These are phyloP conservation scores for Penicillium canariense DNA, from an alignment of 495 filamentous ascomycete genomes.

Conservation along the genomic window DNA sequence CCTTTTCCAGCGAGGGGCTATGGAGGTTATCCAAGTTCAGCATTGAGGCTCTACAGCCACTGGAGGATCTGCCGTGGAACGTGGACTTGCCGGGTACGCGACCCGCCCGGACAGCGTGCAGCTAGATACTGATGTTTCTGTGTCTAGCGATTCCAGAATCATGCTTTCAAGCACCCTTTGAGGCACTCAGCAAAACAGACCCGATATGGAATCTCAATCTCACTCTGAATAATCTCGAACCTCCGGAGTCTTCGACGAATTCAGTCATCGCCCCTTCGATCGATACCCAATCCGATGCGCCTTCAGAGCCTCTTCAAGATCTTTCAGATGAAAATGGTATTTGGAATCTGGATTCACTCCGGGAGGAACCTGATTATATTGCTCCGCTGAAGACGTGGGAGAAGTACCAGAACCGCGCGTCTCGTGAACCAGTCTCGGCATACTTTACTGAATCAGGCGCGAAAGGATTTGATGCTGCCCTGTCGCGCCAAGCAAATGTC, in stretches of 20 bases:
- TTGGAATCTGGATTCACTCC: slow-evolving; percentile 47
- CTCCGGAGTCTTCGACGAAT: slow-evolving; percentile 16
- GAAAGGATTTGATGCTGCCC: slow-evolving; percentile 65
- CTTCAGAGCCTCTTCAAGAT: slow-evolving; percentile 11
- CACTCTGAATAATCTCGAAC: slow-evolving; percentile 25
- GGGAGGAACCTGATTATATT: slow-evolving; percentile 8
- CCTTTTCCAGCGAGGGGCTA: slow-evolving; percentile 71
- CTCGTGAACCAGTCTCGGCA: slow-evolving; percentile 47
- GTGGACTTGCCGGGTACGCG: slow-evolving; percentile 36
- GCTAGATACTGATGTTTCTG: background rate
- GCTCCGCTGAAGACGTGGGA: slow-evolving; percentile 71
- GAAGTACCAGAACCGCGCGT: slow-evolving; percentile 49
- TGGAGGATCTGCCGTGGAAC: slow-evolving; percentile 40
- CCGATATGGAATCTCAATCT: slow-evolving; percentile 36
- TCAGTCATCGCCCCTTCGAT: slow-evolving; percentile 32
- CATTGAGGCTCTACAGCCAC: slow-evolving; percentile 36
- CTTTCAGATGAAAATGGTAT: slow-evolving; percentile 43
- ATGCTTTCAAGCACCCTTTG: slow-evolving; percentile 24
- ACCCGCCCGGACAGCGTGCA: background rate
- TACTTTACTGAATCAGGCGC: slow-evolving; percentile 81
- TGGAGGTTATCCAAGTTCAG: slow-evolving; percentile 53
- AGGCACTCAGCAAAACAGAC: slow-evolving; percentile 20
- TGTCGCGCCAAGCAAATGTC: slow-evolving; percentile 34
- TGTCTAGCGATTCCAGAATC: slow-evolving; percentile 29
- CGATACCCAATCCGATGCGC: slow-evolving; percentile 23